phyloP scores from a whole-genome alignment of 805 yeast species.

The Ogataea glucozyma region DNA sequence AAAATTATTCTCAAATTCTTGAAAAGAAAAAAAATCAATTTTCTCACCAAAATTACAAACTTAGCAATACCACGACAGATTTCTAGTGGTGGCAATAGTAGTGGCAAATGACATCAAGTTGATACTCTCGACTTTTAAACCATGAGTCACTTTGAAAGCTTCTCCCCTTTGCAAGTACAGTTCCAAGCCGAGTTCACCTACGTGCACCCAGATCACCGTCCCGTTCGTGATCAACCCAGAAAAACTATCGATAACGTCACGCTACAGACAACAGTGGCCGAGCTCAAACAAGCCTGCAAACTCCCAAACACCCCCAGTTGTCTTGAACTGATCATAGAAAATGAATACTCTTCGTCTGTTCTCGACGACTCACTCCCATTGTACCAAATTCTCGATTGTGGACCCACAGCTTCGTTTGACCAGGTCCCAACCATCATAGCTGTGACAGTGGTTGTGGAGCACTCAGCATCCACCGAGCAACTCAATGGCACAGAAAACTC shows the following conservation, averaged over 20 bases:
- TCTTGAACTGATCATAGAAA: slow-evolving; percentile 20
- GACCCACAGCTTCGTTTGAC: slow-evolving; percentile 14
- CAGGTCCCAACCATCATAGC: slow-evolving; percentile 25
- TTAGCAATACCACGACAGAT: too few species aligned
- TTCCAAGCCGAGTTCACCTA: slow-evolving; percentile 22
- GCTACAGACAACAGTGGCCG: slow-evolving; percentile 21
- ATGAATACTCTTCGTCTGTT: slow-evolving; percentile 17
- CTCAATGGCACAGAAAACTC: slow-evolving; percentile 8
- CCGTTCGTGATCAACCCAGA: neutral
- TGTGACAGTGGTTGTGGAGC: slow-evolving; percentile 12
- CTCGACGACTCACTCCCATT: slow-evolving; percentile 17
- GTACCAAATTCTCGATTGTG: slow-evolving; percentile 20
- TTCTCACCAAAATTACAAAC: too few species aligned
- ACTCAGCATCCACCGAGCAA: neutral
- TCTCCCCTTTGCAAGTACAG: slow-evolving; percentile 17
- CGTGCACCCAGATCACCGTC: slow-evolving; percentile 5
- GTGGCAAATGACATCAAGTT: neutral
- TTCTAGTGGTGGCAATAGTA: neutral
- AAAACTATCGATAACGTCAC: slow-evolving; percentile 13
- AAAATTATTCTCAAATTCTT: neutral
- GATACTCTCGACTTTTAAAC: too few species aligned
- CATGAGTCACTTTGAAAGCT: slow-evolving; percentile 7
- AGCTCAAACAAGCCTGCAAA: slow-evolving; percentile 12
- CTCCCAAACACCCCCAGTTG: too few species aligned
- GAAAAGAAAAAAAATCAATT: neutral